These are phyloP conservation scores for Candida sanyaensis DNA, from an alignment of 1,139 yeast species.

Conservation along the genomic window DNA sequence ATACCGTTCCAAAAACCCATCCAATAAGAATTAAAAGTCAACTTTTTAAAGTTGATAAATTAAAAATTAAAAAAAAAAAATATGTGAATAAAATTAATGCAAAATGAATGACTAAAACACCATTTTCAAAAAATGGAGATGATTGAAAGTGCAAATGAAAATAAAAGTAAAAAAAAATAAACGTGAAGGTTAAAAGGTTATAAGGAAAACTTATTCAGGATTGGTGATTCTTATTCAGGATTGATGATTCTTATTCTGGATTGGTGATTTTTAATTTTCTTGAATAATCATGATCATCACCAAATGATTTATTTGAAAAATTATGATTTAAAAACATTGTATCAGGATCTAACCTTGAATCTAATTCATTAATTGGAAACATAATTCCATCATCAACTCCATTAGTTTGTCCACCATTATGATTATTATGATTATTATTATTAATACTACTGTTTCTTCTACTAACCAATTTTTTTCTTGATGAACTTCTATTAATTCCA, in stretches of 20 bases:
- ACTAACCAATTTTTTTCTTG: constrained; percentile 32
- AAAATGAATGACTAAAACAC: not conserved
- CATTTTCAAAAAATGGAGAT: no score
- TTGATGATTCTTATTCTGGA: no score
- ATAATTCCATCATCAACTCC: constrained; percentile 16
- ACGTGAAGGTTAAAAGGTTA: no score
- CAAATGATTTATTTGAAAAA: constrained; percentile 62
- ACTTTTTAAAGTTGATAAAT: not conserved
- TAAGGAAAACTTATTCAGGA: no score
- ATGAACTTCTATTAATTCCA: constrained; percentile 32
- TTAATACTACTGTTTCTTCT: constrained; percentile 13
- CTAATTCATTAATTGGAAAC: constrained; percentile 57
- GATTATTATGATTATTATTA: no score
- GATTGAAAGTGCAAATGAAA: not conserved
- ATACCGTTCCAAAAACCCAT: not conserved
- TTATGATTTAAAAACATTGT: constrained; percentile 61
- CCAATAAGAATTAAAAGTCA: not conserved
- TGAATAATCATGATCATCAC: constrained; percentile 74
- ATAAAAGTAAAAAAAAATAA: no score
- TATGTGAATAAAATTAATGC: not conserved
- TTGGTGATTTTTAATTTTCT: constrained; percentile 71
- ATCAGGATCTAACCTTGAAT: constrained; percentile 68
- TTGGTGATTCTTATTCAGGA: no score
- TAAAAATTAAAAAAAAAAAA: not conserved
- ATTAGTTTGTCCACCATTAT: constrained; percentile 1